Percentiles rank a stretch among this genome's conserved stretches.
Conservation (phyloP, 805 yeast species). For the Candida dajiaensis region DNA sequence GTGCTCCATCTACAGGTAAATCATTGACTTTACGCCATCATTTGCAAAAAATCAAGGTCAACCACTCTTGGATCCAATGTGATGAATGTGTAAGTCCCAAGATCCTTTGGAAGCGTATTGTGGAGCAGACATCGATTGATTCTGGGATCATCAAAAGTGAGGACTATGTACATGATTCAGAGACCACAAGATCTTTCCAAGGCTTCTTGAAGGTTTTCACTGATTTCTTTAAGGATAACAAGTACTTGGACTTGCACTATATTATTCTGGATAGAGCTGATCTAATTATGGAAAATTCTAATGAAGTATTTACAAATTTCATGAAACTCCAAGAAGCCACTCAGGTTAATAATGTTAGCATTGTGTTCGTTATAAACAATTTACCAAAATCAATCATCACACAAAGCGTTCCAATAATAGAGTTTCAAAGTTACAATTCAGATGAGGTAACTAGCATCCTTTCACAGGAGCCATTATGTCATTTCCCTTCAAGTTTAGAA, state of each 20-base stretch:
- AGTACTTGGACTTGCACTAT: conserved; percentile 15
- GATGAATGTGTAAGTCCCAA: conserved; percentile 23
- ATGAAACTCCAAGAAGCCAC: conserved; percentile 17
- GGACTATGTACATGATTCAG: conserved; percentile 6
- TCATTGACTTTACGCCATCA: conserved; percentile 11
- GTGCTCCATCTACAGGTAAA: conserved; percentile 22
- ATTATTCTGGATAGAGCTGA: conserved; percentile 22
- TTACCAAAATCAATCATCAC: conserved; percentile 16
- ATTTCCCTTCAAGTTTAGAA: conserved; percentile 7
- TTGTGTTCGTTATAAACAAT: conserved; percentile 16
- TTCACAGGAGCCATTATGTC: background rate
- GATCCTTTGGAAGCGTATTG: conserved; percentile 18
- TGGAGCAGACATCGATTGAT: conserved; percentile 8
- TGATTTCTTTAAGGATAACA: conserved; percentile 7
- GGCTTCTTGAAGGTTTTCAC: conserved; percentile 14
- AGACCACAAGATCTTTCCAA: conserved; percentile 16
- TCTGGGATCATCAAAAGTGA: conserved; percentile 6
- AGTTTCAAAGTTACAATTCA: conserved; percentile 15
- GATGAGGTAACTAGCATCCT: conserved; percentile 12
- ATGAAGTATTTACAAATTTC: conserved; percentile 13
- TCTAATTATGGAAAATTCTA: conserved; percentile 19
- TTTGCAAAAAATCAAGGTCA: conserved; percentile 6
- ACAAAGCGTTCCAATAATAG: conserved; percentile 13
- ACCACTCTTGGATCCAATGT: conserved; percentile 17
- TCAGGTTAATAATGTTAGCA: conserved; percentile 10